Percentiles rank a stretch among this genome's conserved stretches.
These are phyloP conservation scores for Colletotrichum liriopes DNA, from an alignment of 2,329 filamentous ascomycete species.

Conservation along the genomic window DNA sequence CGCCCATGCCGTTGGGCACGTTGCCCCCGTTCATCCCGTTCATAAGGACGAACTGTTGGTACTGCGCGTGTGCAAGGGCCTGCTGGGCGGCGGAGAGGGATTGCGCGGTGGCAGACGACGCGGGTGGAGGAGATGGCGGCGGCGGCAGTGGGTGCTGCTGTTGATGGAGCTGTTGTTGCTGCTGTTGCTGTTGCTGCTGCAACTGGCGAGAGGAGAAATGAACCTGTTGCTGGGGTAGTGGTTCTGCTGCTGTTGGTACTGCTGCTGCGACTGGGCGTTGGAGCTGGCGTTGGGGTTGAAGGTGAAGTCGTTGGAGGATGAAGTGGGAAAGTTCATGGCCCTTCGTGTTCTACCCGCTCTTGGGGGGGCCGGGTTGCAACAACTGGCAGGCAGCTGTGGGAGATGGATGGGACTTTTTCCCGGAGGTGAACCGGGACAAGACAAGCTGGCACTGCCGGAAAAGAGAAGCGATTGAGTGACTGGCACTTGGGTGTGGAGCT, in stretches of 20 bases:
- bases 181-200: conserved; percentile 42
- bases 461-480: conserved; percentile 7
- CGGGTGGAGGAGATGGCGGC: conserved; percentile 40
- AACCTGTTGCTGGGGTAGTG: conserved; percentile 43
- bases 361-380: conserved; percentile 10
- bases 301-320: conserved; percentile 46
- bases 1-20: conserved; percentile 62
- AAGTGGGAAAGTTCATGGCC: conserved; percentile 53
- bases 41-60: conserved; percentile 53
- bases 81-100: conserved; percentile 44
- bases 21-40: conserved; percentile 67
- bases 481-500: conserved; percentile 39
- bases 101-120: conserved; percentile 38
- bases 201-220: conserved; percentile 42
- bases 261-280: conserved; percentile 25
- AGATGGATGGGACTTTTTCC: conserved; percentile 18
- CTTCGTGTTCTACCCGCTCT: conserved; percentile 24
- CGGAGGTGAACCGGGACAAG: conserved; percentile 26
- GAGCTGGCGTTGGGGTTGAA: conserved; percentile 51
- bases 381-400: conserved; percentile 42
- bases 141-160: conserved; percentile 41
- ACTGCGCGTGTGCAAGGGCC: conserved; percentile 42
- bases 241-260: conserved; percentile 43
- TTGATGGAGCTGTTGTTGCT: conserved; percentile 46
- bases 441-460: conserved; percentile 3